A percentile compares a stretch with the other conserved stretches of the same genome.
These are phyloP conservation scores for Berberis thunbergii DNA, from an alignment of 164 flowering plant species.

Conservation along the genomic window DNA sequence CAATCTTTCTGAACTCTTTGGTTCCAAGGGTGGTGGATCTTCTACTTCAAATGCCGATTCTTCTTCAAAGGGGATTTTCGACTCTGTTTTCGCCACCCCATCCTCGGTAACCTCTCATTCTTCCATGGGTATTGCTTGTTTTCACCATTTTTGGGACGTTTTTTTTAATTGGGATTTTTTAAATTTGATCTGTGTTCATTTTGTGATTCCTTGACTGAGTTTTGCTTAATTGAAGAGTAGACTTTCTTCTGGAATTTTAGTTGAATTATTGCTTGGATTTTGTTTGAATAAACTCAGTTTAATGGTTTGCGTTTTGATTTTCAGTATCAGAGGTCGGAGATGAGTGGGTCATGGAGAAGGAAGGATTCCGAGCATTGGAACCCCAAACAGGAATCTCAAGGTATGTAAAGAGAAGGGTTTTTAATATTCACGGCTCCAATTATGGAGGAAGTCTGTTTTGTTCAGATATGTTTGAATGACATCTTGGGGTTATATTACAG, in stretches of 20 bases:
- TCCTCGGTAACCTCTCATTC: background rate
- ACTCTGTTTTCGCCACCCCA: background rate
- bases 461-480: no score
- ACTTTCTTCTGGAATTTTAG: no score
- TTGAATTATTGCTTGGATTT: no score
- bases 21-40: background rate
- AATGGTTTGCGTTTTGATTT: background rate
- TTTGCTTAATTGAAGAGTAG: no score
- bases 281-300: background rate
- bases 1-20: background rate
- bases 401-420: background rate
- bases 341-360: background rate
- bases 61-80: background rate
- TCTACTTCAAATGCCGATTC: background rate
- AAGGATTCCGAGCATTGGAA: background rate
- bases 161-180: no score
- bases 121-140: no score
- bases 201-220: no score
- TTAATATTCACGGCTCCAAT: no score
- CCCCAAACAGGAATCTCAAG: background rate
- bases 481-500: no score
- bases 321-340: background rate
- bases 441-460: no score
- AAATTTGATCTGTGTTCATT: no score
- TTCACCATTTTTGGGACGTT: no score